phyloP scores from a whole-genome alignment of 176 grass and related monocot species.

The Cocos nucifera region DNA sequence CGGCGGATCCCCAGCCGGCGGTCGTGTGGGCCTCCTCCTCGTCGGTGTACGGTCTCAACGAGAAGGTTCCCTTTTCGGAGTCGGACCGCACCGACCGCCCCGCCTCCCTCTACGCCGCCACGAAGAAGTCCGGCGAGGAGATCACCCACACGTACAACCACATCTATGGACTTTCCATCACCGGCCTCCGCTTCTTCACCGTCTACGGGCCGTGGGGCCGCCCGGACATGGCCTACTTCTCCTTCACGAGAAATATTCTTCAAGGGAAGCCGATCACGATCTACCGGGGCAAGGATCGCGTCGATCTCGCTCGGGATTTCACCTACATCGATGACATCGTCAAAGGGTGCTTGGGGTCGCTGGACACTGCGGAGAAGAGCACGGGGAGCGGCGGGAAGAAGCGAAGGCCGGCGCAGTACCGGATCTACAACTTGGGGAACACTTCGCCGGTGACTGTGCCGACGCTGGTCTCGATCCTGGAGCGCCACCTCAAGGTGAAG shows the following conservation, averaged over 20 bases:
- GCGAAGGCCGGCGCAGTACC: slow-evolving; percentile 23
- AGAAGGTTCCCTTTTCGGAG: slow-evolving; percentile 32
- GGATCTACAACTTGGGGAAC: slow-evolving; percentile 43
- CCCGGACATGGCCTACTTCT: slow-evolving; percentile 50
- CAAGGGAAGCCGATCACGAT: slow-evolving; percentile 38
- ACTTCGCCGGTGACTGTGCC: slow-evolving; percentile 39
- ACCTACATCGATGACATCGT: slow-evolving; percentile 52
- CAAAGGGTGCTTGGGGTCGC: slow-evolving; percentile 31
- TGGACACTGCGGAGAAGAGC: slow-evolving; percentile 38
- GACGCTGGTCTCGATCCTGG: slow-evolving; percentile 29
- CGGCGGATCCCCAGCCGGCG: slow-evolving; percentile 32
- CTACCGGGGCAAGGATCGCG: slow-evolving; percentile 22
- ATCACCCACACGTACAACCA: slow-evolving; percentile 46
- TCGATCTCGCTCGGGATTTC: slow-evolving; percentile 34
- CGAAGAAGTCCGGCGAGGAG: slow-evolving; percentile 46
- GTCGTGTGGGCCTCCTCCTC: slow-evolving; percentile 48
- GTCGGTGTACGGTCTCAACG: slow-evolving; percentile 40
- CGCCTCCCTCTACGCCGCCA: slow-evolving; percentile 38
- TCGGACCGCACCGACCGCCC: slow-evolving; percentile 35
- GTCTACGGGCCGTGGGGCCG: slow-evolving; percentile 47
- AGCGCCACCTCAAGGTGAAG: slow-evolving; percentile 27
- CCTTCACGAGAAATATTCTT: slow-evolving; percentile 41
- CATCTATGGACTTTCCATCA: slow-evolving; percentile 44
- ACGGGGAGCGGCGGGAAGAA: slow-evolving; percentile 34
- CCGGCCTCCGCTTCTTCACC: slow-evolving; percentile 42